Base-by-base conservation (phyloP, 257 asterid genomes). In the Eustoma russellianum region DNA sequence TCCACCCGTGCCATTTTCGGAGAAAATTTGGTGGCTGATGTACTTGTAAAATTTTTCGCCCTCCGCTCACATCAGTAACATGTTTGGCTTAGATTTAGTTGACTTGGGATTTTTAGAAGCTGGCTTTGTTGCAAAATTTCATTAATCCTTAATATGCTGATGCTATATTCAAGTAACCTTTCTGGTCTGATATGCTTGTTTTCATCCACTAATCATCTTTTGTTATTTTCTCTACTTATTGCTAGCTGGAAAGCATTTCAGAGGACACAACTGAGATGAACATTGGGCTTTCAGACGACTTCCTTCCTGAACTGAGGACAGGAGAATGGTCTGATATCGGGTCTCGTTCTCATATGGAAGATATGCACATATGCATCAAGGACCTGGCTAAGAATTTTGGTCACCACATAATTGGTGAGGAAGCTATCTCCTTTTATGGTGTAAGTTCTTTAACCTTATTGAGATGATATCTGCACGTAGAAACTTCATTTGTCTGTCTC, bases 261-360 rank as follows among this genome's bases (percentile, higher is more conserved):
- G 97, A 88, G 58, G 77, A 85, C 61, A 48, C 85, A 15, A 62
- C 80, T 30, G 46, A 67, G 53, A 55, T 69, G 52, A 92, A 78
- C 48, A 62, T 55, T 71, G 69, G 52, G 49, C 79, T 70, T 57
- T 57, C 50, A 5, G 70, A 71, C 60, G 78, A 66, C 65, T 89
- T 83, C 65, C 61, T 77, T 57, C 97, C 97, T 0, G 58, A 59
- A 63, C 74, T 83, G 52, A 78, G 97, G 47, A 78, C 88, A 12
- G 97, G 94, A 52, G 94, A 81, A 61, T 86, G 90, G 83, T 77
- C 87, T 2, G 95, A 89, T 41, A 81, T 86, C 56, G 97, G 97
- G 66, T 76, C 66, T 41, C 90, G 95, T 16, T 14, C 48, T 18
- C 60, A 79, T 54, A 89, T 89, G 97, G 97, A 89, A 64, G 97